These are phyloP conservation scores for Erythrobasidium yunnanense DNA, from an alignment of 768 basidiomycete genomes.

Conservation along the genomic window DNA sequence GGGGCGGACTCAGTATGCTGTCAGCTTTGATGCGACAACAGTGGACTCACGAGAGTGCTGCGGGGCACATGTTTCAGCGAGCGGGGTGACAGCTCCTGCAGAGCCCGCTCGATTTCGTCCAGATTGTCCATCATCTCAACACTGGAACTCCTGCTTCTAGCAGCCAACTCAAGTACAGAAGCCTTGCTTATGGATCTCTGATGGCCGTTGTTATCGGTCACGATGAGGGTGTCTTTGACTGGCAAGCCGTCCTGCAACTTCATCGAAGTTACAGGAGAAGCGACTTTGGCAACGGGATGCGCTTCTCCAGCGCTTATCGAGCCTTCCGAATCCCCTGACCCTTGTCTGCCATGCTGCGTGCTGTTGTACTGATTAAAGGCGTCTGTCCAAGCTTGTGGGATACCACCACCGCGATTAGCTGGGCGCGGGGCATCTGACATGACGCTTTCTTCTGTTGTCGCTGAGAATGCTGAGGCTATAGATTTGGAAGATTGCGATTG, in stretches of 20 bases:
- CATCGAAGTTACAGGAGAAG: background rate
- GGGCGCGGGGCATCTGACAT: background rate
- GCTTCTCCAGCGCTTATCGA: no score
- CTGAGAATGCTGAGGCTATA: background rate
- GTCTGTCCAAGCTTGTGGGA: background rate
- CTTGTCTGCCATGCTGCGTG: background rate
- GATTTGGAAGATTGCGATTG: background rate
- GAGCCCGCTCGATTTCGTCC: constrained; percentile 37
- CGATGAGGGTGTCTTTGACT: background rate
- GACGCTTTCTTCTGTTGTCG: background rate
- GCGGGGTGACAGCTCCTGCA: constrained; percentile 35
- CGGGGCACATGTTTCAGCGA: constrained; percentile 9
- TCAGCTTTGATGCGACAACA: background rate
- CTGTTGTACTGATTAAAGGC: background rate
- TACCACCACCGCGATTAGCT: background rate
- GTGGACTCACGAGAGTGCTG: background rate
- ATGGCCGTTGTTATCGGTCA: background rate
- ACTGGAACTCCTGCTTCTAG: constrained; percentile 21
- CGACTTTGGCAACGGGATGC: no score
- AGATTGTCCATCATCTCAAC: constrained; percentile 34
- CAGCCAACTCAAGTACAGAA: background rate
- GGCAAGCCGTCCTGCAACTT: background rate
- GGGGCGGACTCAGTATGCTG: background rate
- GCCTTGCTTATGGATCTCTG: background rate
- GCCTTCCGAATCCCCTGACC: no score